A percentile compares a stretch with the other conserved stretches of the same genome.
These are phyloP conservation scores for Amanita rimosa DNA, from an alignment of 768 basidiomycete species.

Conservation along the genomic window DNA sequence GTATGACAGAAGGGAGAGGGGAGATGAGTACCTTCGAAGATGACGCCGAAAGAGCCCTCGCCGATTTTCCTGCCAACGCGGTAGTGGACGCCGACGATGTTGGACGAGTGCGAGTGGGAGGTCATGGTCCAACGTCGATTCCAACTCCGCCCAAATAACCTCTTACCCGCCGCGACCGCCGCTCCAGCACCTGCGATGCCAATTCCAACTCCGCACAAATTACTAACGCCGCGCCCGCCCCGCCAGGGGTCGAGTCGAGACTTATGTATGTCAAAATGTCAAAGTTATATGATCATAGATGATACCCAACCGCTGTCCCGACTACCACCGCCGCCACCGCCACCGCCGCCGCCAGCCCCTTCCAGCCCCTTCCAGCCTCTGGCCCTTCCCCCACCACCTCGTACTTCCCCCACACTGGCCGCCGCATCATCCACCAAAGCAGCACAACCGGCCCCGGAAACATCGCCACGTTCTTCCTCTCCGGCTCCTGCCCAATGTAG, in stretches of 20 bases:
- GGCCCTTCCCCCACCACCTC: slow-evolving; percentile 21
- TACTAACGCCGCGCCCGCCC: no score
- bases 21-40: slow-evolving; percentile 61
- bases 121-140: slow-evolving; percentile 30
- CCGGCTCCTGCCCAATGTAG: slow-evolving; percentile 21
- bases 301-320: not conserved
- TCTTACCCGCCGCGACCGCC: slow-evolving; percentile 11
- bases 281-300: no score
- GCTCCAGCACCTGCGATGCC: not conserved
- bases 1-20: not conserved
- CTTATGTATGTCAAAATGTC: no score
- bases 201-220: no score
- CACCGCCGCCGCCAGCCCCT: slow-evolving; percentile 14
- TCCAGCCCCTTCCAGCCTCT: slow-evolving; percentile 23
- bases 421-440: slow-evolving; percentile 41
- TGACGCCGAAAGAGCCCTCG: slow-evolving; percentile 97
- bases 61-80: slow-evolving; percentile 99
- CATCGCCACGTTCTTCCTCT: slow-evolving; percentile 32
- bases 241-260: no score
- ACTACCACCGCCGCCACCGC: slow-evolving; percentile 11
- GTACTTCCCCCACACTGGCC: slow-evolving; percentile 32
- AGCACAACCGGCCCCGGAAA: slow-evolving; percentile 43
- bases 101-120: slow-evolving; percentile 48
- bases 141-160: slow-evolving; percentile 22
- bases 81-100: slow-evolving; percentile 94